phyloP scores from a whole-genome alignment of 2,329 filamentous ascomycete genomes.

The Huntiella savannae region DNA sequence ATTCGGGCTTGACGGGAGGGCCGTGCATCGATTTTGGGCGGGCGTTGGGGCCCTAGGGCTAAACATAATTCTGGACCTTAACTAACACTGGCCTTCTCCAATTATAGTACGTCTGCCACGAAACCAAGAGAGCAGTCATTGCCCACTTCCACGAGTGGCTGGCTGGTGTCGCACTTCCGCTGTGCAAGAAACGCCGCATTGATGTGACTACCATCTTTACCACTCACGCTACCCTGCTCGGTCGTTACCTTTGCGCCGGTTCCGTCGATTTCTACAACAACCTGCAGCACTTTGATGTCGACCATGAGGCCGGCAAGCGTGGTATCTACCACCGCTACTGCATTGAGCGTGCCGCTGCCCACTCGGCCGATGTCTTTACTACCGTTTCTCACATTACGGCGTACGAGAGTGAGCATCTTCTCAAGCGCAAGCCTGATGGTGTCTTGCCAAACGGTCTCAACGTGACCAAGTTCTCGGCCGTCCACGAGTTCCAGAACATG shows the following conservation, averaged over 20 bases:
- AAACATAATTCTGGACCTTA: too few species aligned
- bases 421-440: slow-evolving; percentile 94
- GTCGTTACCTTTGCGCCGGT: slow-evolving; percentile 88
- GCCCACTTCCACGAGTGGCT: slow-evolving; percentile 99
- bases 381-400: slow-evolving; percentile 98
- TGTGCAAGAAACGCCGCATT: slow-evolving; percentile 85
- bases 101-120: slow-evolving; percentile 70
- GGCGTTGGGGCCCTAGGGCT: not conserved
- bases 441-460: slow-evolving; percentile 94
- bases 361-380: slow-evolving; percentile 90
- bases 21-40: not conserved
- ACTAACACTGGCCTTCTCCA: not conserved
- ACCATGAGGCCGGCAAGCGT: slow-evolving; percentile 89
- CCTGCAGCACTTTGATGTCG: slow-evolving; percentile 88
- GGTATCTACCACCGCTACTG: slow-evolving; percentile 98
- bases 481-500: slow-evolving; percentile 97
- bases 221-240: slow-evolving; percentile 78
- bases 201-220: slow-evolving; percentile 98
- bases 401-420: slow-evolving; percentile 89
- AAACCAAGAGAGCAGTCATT: slow-evolving; percentile 80
- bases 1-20: not conserved
- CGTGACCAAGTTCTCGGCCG: slow-evolving; percentile 94
- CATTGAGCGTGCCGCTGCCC: slow-evolving; percentile 83
- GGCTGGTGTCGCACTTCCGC: slow-evolving; percentile 75
- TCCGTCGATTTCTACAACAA: slow-evolving; percentile 99